These are phyloP conservation scores for Phaffia rhodozyma DNA, from an alignment of 1,284 basidiomycete species.

Conservation along the genomic window DNA sequence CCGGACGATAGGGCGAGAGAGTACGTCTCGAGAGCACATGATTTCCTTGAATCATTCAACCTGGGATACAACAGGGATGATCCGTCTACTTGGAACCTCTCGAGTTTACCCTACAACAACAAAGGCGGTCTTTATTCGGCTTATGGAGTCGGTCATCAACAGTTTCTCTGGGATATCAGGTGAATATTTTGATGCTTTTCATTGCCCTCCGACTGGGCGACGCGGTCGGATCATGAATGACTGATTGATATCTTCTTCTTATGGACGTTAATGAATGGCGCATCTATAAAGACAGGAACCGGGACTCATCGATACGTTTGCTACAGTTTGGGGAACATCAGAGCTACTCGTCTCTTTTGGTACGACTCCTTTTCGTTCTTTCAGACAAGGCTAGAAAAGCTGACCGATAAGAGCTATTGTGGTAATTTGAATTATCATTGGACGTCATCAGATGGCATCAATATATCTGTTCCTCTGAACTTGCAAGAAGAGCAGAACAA, in stretches of 20 bases:
- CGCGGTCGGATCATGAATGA: too few relatives aligned
- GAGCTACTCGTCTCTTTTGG: conserved; percentile 15
- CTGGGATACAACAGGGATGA: conserved; percentile 31
- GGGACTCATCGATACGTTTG: conserved; percentile 14
- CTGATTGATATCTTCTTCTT: not conserved
- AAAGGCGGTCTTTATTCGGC: conserved; percentile 18
- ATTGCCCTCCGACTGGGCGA: too few relatives aligned
- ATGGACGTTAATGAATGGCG: too few relatives aligned
- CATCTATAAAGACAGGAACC: not conserved
- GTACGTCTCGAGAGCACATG: conserved; percentile 24
- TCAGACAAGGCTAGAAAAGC: not conserved
- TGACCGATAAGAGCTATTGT: not conserved
- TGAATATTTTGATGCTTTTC: not conserved
- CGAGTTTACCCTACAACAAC: not conserved
- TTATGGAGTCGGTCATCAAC: conserved; percentile 20
- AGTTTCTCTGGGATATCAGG: conserved; percentile 18
- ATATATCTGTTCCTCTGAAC: conserved; percentile 14
- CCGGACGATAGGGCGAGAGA: conserved; percentile 22
- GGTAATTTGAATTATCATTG: too few relatives aligned
- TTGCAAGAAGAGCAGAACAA: conserved; percentile 1
- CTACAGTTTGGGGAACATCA: conserved; percentile 10
- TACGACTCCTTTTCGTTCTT: not conserved
- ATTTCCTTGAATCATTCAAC: conserved; percentile 29
- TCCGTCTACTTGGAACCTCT: conserved; percentile 23
- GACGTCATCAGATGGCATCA: conserved; percentile 1